Percentiles rank a stretch among this genome's conserved stretches.
Evolutionary conservation across 2,329 filamentous ascomycete species (phyloP).

Genomic region (Tricladium varicosporioides): DNA sequence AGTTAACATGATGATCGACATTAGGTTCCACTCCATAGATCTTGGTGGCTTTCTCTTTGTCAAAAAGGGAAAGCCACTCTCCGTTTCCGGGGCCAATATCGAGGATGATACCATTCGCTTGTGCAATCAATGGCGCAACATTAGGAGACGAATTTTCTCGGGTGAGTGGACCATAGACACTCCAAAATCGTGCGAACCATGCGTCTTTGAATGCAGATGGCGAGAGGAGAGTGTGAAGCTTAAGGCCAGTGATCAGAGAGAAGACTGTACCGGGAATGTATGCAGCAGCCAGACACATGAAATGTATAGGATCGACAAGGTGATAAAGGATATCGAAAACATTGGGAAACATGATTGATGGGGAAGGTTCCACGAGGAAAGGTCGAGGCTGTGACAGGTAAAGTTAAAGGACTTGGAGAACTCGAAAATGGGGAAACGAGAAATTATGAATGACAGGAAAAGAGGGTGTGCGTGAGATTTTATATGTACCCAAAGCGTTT

Average conservation of each 20-base stretch:
- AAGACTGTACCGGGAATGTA: conserved; percentile 52
- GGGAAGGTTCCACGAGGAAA: not conserved
- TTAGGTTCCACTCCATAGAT: conserved; percentile 68
- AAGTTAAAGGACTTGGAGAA: not conserved
- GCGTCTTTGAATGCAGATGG: conserved; percentile 35
- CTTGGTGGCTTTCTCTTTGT: conserved; percentile 31
- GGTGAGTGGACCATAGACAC: conserved; percentile 48
- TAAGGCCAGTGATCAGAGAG: conserved; percentile 37
- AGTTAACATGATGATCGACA: conserved; percentile 45
- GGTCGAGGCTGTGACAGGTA: not conserved
- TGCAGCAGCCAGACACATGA: conserved; percentile 47
- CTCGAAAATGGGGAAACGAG: no score
- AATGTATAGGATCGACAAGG: conserved; percentile 47
- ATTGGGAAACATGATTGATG: not conserved
- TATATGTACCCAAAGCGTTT: no score
- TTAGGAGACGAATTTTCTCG: conserved; percentile 40
- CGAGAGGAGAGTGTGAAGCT: conserved; percentile 41
- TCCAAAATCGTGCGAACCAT: conserved; percentile 65
- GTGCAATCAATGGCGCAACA: conserved; percentile 43
- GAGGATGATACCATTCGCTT: conserved; percentile 29
- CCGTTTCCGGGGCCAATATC: conserved; percentile 65
- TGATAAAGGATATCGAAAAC: conserved; percentile 14
- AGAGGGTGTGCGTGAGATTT: no score
- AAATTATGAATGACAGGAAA: no score
- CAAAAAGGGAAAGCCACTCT: conserved; percentile 57